These are phyloP conservation scores for Daldinia bambusicola DNA, from an alignment of 495 filamentous ascomycete genomes.

Conservation along the genomic window DNA sequence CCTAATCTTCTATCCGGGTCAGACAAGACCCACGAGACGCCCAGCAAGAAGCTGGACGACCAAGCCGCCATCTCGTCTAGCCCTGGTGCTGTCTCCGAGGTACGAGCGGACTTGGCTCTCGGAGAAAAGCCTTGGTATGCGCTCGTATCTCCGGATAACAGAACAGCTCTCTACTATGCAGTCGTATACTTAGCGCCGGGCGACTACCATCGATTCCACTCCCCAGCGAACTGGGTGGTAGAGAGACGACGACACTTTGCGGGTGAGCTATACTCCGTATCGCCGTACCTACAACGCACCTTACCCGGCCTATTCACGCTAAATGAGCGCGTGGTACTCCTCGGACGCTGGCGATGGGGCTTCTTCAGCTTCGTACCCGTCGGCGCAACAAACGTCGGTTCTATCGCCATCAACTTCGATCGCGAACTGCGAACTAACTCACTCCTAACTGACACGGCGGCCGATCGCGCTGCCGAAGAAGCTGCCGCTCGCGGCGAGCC, in stretches of 20 bases:
- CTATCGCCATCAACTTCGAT: slow-evolving; percentile 97
- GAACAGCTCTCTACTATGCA: slow-evolving; percentile 84
- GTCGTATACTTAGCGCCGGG: slow-evolving; percentile 98
- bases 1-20: slow-evolving; percentile 82
- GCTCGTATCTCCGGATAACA: slow-evolving; percentile 64
- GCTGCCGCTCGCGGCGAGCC: slow-evolving; percentile 79
- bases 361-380: slow-evolving; percentile 98
- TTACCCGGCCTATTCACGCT: slow-evolving; percentile 94
- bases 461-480: slow-evolving; percentile 80
- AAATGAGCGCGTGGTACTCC: slow-evolving; percentile 93
- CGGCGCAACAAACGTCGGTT: slow-evolving; percentile 98
- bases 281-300: slow-evolving; percentile 90
- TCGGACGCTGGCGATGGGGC: slow-evolving; percentile 95
- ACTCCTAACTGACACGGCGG: slow-evolving; percentile 87
- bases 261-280: slow-evolving; percentile 93
- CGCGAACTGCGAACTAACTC: slow-evolving; percentile 92
- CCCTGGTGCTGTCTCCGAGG: slow-evolving; percentile 77
- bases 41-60: slow-evolving; percentile 60
- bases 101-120: slow-evolving; percentile 82
- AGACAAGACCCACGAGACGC: slow-evolving; percentile 51
- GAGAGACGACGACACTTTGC: slow-evolving; percentile 93
- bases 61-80: slow-evolving; percentile 66
- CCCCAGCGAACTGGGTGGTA: slow-evolving; percentile 91
- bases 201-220: slow-evolving; percentile 99
- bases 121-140: slow-evolving; percentile 83